Conservation (phyloP, 176 grass and related monocot genomes). For the Puccinellia tenuiflora region DNA sequence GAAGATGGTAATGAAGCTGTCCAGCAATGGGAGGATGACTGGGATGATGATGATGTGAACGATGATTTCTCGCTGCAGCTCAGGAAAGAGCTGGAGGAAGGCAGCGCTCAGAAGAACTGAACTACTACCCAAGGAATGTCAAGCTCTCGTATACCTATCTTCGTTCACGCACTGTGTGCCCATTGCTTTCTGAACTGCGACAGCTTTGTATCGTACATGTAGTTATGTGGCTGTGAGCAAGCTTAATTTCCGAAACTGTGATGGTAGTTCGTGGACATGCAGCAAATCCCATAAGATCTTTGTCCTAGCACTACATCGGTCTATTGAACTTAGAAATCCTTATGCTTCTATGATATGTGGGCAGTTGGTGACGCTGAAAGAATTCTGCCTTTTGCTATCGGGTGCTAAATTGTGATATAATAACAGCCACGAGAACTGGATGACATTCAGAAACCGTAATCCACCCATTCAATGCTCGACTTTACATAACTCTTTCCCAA, state of each 20-base stretch:
- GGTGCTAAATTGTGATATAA: neutral
- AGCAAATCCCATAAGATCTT: neutral
- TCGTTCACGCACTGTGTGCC: neutral
- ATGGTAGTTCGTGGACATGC: neutral
- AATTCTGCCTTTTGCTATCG: neutral
- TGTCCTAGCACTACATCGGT: neutral
- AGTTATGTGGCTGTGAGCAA: neutral
- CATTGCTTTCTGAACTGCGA: slow-evolving; percentile 8
- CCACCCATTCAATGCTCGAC: neutral
- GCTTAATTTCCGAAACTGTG: neutral
- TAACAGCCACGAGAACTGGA: neutral
- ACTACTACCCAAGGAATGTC: neutral
- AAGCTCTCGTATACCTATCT: neutral
- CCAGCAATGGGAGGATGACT: slow-evolving; percentile 94
- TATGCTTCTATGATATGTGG: neutral
- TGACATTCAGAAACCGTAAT: neutral
- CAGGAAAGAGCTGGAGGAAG: slow-evolving; percentile 74
- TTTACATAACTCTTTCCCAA: neutral
- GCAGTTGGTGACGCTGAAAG: neutral
- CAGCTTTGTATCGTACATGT: neutral
- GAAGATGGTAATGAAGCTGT: slow-evolving; percentile 67
- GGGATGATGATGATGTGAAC: slow-evolving; percentile 79
- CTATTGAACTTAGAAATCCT: neutral
- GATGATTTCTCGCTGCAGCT: slow-evolving; percentile 87
- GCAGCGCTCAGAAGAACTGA: slow-evolving; percentile 57